phyloP scores from a whole-genome alignment of 2,329 filamentous ascomycete species.

The Drechslerella coelobrocha region DNA sequence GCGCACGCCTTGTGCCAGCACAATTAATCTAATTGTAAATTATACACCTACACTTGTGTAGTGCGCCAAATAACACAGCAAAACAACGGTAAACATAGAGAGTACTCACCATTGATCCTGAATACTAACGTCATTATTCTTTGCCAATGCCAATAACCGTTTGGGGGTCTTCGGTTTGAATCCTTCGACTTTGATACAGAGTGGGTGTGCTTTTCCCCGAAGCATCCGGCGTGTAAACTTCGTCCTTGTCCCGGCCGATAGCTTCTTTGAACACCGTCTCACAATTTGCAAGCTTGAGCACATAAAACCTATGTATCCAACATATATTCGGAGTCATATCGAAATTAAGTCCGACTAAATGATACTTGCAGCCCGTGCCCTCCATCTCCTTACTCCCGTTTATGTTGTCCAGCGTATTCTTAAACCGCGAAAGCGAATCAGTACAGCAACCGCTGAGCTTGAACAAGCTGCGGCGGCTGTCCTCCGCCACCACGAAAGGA shows the following conservation, averaged over 20 bases:
- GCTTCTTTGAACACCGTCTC: neutral
- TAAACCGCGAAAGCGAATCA: neutral
- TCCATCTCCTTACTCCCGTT: neutral
- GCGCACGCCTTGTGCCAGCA: too few relatives aligned
- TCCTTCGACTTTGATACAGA: neutral
- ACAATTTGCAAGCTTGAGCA: neutral
- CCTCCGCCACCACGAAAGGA: neutral
- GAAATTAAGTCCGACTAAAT: neutral
- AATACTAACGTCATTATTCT: too few relatives aligned
- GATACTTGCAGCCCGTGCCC: neutral
- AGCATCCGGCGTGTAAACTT: neutral
- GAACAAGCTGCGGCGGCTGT: neutral
- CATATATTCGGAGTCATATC: neutral
- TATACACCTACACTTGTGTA: too few relatives aligned
- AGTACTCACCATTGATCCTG: too few relatives aligned
- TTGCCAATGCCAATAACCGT: too few relatives aligned
- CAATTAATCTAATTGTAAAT: too few relatives aligned
- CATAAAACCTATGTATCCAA: neutral
- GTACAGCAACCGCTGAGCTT: neutral
- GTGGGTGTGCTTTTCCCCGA: neutral
- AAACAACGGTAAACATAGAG: too few relatives aligned
- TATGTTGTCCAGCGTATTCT: neutral
- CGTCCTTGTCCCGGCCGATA: neutral
- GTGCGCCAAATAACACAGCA: too few relatives aligned
- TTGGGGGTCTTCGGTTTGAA: too few relatives aligned